Evolutionary conservation across 2,329 filamentous ascomycete genomes (phyloP).

Genomic region (Aaosphaeria arxii): DNA sequence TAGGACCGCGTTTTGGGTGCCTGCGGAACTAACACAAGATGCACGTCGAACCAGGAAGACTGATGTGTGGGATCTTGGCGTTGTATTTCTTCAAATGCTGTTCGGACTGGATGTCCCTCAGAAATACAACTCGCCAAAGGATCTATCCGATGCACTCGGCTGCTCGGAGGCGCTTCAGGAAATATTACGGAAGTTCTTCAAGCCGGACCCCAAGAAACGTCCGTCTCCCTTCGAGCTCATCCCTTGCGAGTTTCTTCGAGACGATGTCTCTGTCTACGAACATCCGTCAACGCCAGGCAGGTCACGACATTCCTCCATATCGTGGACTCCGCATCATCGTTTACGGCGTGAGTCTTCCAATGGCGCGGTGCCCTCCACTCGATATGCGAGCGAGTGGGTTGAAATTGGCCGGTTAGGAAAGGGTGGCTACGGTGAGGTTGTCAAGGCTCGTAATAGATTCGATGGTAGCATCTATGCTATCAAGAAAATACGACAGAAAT

Average conservation of each 20-base stretch:
- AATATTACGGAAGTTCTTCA: conserved; percentile 80
- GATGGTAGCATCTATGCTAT: conserved; percentile 93
- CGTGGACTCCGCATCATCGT: conserved; percentile 25
- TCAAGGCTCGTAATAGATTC: conserved; percentile 90
- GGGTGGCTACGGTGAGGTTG: conserved; percentile 93
- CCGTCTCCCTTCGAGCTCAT: conserved; percentile 75
- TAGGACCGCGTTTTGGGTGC: conserved; percentile 78
- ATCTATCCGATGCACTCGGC: conserved; percentile 66
- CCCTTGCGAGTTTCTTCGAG: conserved; percentile 55
- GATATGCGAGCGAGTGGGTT: conserved; percentile 86
- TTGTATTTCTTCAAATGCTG: conserved; percentile 90
- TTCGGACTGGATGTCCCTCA: conserved; percentile 76
- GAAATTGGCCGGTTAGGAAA: conserved; percentile 87
- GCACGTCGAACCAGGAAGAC: conserved; percentile 65
- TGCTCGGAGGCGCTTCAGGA: conserved; percentile 76
- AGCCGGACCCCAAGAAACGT: conserved; percentile 76
- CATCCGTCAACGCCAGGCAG: conserved; percentile 29
- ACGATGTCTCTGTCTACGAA: conserved; percentile 44
- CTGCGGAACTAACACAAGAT: conserved; percentile 71
- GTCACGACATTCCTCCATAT: conserved; percentile 37
- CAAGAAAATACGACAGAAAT: conserved; percentile 89
- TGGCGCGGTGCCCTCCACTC: conserved; percentile 53
- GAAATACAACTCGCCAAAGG: conserved; percentile 75
- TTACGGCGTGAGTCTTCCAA: conserved; percentile 35
- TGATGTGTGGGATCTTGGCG: conserved; percentile 92